Evolutionary conservation across 2,329 filamentous ascomycete genomes (phyloP), one percentile per base, ranked within the genome.

Genomic region (Thelonectria blattea): DNA sequence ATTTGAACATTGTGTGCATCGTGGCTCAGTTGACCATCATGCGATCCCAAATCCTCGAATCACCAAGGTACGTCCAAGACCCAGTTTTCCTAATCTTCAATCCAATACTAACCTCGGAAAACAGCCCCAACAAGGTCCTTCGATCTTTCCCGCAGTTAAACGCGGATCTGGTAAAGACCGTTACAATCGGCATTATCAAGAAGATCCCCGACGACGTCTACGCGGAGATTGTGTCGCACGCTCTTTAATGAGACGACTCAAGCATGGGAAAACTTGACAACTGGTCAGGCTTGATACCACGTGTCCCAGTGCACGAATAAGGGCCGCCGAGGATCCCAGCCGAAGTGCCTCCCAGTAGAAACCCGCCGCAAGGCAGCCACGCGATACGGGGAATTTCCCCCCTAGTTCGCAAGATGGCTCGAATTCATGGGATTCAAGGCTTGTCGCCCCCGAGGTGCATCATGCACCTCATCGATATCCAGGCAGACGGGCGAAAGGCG

Each of bases 1-100:
- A 99, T 75, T 77, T 99, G 62, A 99, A 99, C 72, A 92, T 99
- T 57, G 79, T 99, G 20, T 98, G 95, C 74, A 97, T 99, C 65
- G 95, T 98, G 15, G 94, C 94, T 14, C 95, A 99, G 78, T 81
- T 99, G 53, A 89, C 97, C 50, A 85, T 96, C 70, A 92, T 97
- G 78, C 84, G 93, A 60, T 90, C 93, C 58, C 88, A 92, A 62
- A 88, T 99, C 54, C 79, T 99, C 68, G 88, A 88, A 58, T 96
- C 91, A 58, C 85, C 90, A 7, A 97, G 91, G 93, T 96, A 80
- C 66, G 55, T 46, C 54, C 24, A 32, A 43, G 43, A 61, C 32
- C 47, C 45, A 5, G 18, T 34, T 22, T 24, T 24, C 22, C 22
- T 14, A 14, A 47, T 42, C 9, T n/a, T 22, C 14, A 9, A 37